Evolutionary conservation across 495 filamentous ascomycete genomes (phyloP).

Genomic region (Ascodesmis nigricans): DNA sequence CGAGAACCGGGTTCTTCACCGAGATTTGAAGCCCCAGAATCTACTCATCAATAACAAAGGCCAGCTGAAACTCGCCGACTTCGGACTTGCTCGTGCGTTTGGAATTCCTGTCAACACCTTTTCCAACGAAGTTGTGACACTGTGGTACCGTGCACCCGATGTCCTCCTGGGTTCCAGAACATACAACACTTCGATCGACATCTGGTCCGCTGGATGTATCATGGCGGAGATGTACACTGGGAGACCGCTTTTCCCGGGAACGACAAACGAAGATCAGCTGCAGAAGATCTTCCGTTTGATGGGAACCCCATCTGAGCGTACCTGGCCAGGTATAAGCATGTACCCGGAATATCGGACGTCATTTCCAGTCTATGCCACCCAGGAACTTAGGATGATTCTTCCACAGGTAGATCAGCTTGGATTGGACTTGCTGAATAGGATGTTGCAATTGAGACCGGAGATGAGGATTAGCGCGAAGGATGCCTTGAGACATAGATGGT

Average conservation of each 20-base stretch:
- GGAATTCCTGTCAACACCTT: constrained; percentile 97
- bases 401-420: constrained; percentile 75
- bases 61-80: constrained; percentile 82
- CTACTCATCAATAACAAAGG: constrained; percentile 84
- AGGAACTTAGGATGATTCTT: constrained; percentile 62
- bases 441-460: constrained; percentile 86
- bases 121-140: constrained; percentile 89
- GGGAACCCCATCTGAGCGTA: constrained; percentile 80
- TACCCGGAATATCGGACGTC: constrained; percentile 88
- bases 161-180: constrained; percentile 76
- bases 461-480: constrained; percentile 69
- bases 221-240: constrained; percentile 98
- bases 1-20: constrained; percentile 82
- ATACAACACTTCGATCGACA: constrained; percentile 94
- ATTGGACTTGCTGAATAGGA: constrained; percentile 62
- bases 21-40: constrained; percentile 92
- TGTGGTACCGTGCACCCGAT: constrained; percentile 91
- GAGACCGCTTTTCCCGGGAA: constrained; percentile 78
- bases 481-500: constrained; percentile 80
- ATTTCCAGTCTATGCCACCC: constrained; percentile 88
- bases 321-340: constrained; percentile 74
- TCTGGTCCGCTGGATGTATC: constrained; percentile 93
- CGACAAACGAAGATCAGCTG: constrained; percentile 89
- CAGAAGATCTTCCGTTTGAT: constrained; percentile 91
- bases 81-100: constrained; percentile 78